Evolutionary conservation across 768 basidiomycete species (phyloP), one percentile per base, ranked within the genome.

Genomic region (Serendipita sp.): DNA sequence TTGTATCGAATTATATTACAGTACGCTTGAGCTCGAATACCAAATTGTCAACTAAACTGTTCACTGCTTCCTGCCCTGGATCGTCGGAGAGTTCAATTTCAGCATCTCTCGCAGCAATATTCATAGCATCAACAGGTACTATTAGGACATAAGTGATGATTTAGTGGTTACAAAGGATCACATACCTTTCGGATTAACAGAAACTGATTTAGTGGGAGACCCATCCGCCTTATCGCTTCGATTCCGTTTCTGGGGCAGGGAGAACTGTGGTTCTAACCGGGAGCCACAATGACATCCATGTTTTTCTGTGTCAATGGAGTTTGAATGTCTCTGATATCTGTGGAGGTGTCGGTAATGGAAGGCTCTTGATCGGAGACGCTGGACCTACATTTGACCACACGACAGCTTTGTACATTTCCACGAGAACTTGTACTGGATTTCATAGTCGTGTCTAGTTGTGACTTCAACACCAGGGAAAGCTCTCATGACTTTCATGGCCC

Each of bases 401-500:
- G 18, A 28, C 11, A 30, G 18, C 16, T 10, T 38, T 8, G 32
- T 10, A 18, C 56, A 60, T 38, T 36, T 60, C 56, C 56, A 60
- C 18, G 56, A 23, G 28, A 5, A 60, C 36, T 60, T 60, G 36
- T 60, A 60, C n/a, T 60, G 28, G 34, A 60, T 60, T n/a, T 60
- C 56, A 35, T 60, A 60, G 34, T 60, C 56, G 36, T 60, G 56
- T 35, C 36, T 60, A 8, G 56, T 60, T n/a, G 56, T 60, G 10
- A 60, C 34, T n/a, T 60, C 30, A 60, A 60, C 56, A 36, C 18
- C 56, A 3, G 30, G 56, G 18, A 60, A 60, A 8, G 56, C 56
- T 10, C 10, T 35, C 36, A 34, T 38, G 11, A 60, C 56, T 60
- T 36, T 28, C 11, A 10, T 30, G 13, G 56, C 56, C 56, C 56